Percentiles rank a stretch among this genome's conserved stretches.
phyloP scores from a whole-genome alignment of 176 grass and related monocot genomes.

The Musa acuminata region DNA sequence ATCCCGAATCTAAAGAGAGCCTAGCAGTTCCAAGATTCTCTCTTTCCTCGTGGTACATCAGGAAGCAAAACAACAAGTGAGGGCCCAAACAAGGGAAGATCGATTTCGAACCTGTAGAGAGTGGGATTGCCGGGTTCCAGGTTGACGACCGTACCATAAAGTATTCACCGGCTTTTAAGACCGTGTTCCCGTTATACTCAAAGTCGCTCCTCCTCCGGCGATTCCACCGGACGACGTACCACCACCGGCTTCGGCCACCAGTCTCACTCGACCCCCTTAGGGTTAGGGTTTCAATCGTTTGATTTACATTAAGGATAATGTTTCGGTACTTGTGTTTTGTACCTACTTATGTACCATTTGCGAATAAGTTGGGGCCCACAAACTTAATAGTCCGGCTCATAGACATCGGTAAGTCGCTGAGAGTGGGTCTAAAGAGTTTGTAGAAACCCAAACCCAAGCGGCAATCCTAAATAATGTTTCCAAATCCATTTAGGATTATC shows the following conservation, averaged over 20 bases:
- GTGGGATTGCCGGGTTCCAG: constrained; percentile 63
- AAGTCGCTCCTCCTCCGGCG: constrained; percentile 9
- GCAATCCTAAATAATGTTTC: too few relatives aligned
- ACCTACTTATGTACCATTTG: too few relatives aligned
- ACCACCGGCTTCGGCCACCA: constrained; percentile 10
- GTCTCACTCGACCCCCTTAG: background rate
- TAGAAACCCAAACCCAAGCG: too few relatives aligned
- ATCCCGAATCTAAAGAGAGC: background rate
- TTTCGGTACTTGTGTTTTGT: too few relatives aligned
- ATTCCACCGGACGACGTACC: background rate
- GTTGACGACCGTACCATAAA: constrained; percentile 86
- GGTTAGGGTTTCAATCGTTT: constrained; percentile 5
- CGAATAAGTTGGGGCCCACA: too few relatives aligned
- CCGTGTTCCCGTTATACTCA: constrained; percentile 83
- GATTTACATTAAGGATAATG: too few relatives aligned
- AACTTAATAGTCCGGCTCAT: too few relatives aligned
- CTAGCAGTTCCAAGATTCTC: background rate
- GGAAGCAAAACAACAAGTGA: background rate
- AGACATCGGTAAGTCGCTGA: too few relatives aligned
- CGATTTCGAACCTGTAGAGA: constrained; percentile 55
- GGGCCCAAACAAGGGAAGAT: background rate
- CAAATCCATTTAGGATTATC: too few relatives aligned
- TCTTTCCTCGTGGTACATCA: background rate
- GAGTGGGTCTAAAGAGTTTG: too few relatives aligned
- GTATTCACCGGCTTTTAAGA: constrained; percentile 84